phyloP scores from a whole-genome alignment of 192 early-diverging fungal species.

The Helicostylum pulchrum region DNA sequence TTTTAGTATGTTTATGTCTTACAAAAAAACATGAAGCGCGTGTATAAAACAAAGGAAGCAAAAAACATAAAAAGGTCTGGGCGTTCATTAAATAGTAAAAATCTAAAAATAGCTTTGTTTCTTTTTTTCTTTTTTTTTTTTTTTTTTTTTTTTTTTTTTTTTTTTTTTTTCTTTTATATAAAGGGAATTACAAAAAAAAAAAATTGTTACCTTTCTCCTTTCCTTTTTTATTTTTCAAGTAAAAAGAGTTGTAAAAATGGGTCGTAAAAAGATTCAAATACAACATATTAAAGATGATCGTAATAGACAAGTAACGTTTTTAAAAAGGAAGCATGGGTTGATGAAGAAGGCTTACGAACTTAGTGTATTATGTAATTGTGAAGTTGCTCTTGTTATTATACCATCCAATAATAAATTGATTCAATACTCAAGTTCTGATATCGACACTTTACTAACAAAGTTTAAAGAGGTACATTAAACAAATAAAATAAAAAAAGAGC shows the following conservation, averaged over 20 bases:
- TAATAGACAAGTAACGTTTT: conserved; percentile 89
- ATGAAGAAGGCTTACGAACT: conserved; percentile 97
- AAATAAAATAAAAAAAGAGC: conserved; percentile 37
- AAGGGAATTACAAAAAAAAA: no score
- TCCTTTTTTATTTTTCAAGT: background rate
- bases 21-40: no score
- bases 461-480: conserved; percentile 73
- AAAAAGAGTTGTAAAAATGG: no score
- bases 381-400: conserved; percentile 91
- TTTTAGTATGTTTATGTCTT: no score
- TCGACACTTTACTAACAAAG: conserved; percentile 85
- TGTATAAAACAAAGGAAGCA: no score
- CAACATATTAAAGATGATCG: conserved; percentile 86
- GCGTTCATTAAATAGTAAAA: no score
- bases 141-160: no score
- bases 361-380: conserved; percentile 88
- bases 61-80: no score
- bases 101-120: no score
- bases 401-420: conserved; percentile 85
- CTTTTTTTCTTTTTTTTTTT: no score
- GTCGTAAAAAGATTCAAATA: conserved; percentile 94
- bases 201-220: no score
- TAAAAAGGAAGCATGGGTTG: conserved; percentile 87
- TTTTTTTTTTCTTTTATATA: no score
- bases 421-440: conserved; percentile 86